These are phyloP conservation scores for Melanopsichium pennsylvanicum DNA, from an alignment of 1,284 basidiomycete species.

Conservation along the genomic window DNA sequence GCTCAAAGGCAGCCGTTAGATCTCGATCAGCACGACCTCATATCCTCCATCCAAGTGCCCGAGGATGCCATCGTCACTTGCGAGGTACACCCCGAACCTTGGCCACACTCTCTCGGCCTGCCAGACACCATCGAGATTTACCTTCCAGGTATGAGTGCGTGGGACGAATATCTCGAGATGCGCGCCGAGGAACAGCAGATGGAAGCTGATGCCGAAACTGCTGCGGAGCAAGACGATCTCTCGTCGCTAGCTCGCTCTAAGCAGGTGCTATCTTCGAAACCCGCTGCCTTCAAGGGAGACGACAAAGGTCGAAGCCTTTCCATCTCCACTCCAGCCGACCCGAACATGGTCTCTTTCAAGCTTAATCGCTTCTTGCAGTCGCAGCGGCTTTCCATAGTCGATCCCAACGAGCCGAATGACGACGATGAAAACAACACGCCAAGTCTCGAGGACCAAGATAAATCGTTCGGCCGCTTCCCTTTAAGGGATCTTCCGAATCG, in stretches of 20 bases:
- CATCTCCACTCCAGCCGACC: conserved; percentile 51
- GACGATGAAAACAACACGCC: not conserved
- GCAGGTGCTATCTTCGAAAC: conserved; percentile 8
- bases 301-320: conserved; percentile 24
- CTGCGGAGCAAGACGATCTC: conserved; percentile 4
- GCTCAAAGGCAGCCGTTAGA: conserved; percentile 14
- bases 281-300: conserved; percentile 5
- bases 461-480: conserved; percentile 17
- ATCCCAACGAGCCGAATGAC: conserved; percentile 6
- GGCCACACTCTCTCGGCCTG: conserved; percentile 35
- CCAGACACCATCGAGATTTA: conserved; percentile 61
- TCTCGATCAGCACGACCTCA: conserved; percentile 5
- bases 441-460: not conserved
- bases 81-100: conserved; percentile 38
- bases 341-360: conserved; percentile 45
- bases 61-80: conserved; percentile 22
- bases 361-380: conserved; percentile 50
- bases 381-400: conserved; percentile 12
- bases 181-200: conserved; percentile 36
- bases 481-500: conserved; percentile 21
- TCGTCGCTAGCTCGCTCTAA: not conserved
- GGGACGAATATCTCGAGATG: conserved; percentile 51
- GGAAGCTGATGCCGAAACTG: conserved; percentile 9
- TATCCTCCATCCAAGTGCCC: conserved; percentile 11
- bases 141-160: conserved; percentile 55